Base-by-base conservation (phyloP, 495 filamentous ascomycete species). In the Terfezia claveryi region DNA sequence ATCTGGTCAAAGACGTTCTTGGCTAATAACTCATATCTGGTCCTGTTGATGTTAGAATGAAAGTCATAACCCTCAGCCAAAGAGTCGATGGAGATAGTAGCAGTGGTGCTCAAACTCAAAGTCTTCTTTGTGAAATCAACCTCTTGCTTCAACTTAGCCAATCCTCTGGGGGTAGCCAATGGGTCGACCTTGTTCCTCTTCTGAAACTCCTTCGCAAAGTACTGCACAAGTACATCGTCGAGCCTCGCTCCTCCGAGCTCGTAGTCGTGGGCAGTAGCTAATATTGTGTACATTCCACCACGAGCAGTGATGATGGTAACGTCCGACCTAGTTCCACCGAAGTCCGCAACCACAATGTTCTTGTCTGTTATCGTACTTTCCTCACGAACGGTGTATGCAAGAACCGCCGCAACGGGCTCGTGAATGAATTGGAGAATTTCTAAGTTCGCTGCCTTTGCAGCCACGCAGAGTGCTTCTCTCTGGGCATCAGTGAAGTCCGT, bases 171-270 rank as follows among this genome's bases (percentile, higher is more conserved):
- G 61, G 86, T 82, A 65, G 81, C 75, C 56, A 91, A 76, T 23
- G 92, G 91, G 66, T 98, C 91, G 51, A 74, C 76, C 68, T 87
- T 86, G 68, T 89, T 72, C 73, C 92, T 87, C 77, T 96, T 95
- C 59, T 89, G 73, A 71, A 98, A 98, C 68, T 95, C 91, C 76
- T 98, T 96, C 56, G 91, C 82, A 62, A 95, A 95, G 74, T 94
- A 80, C 67, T 96, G 88, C 61, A 94, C 82, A 50, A 98, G 74
- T 38, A 92, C 80, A 63, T 88, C 75, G 70, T 98, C 91, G 37
- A 98, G 71, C 50, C 83, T 78, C 23, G 75, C 69, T 61, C 91
- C 91, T 51, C 81, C 78, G 56, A 85, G 81, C 64, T 93, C 86
- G 67, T 92, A 94, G 73, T 98, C 91, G 69, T 98, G 91, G 12